Percentiles rank a stretch among this genome's conserved stretches.
Evolutionary conservation across 768 basidiomycete genomes (phyloP).

Genomic region (Russula olivacea): DNA sequence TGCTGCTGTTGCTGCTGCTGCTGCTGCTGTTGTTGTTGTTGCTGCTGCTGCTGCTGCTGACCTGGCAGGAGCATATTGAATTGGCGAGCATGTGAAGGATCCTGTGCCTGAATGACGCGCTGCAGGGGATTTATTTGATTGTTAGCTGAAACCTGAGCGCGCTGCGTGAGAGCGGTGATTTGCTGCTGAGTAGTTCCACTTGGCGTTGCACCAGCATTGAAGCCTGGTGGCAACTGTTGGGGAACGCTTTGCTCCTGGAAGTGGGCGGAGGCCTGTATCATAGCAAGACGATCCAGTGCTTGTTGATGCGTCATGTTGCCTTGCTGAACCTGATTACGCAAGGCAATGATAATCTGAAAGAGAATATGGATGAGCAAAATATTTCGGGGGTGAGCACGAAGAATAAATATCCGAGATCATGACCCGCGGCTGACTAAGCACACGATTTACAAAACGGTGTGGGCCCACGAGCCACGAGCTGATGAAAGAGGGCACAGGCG

Average conservation of each 20-base stretch:
- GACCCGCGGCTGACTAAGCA: conserved; percentile 19
- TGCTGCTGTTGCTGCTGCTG: conserved; percentile 6
- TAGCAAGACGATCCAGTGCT: conserved; percentile 9
- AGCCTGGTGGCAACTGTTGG: conserved; percentile 11
- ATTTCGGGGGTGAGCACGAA: neutral
- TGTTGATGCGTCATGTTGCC: conserved; percentile 8
- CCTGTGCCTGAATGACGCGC: conserved; percentile 10
- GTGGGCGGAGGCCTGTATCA: neutral
- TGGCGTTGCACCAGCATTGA: neutral
- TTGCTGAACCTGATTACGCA: conserved; percentile 1
- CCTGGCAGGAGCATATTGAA: neutral
- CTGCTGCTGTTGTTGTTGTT: too few species aligned
- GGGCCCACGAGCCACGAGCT: conserved; percentile 17
- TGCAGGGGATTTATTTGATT: conserved; percentile 12
- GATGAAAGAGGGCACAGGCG: conserved; percentile 6
- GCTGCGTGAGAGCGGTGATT: conserved; percentile 9
- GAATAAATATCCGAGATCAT: neutral
- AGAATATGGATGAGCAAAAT: conserved; percentile 1
- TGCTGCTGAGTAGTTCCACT: conserved; percentile 9
- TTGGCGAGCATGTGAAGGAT: conserved; percentile 4
- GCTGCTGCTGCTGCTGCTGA: too few species aligned
- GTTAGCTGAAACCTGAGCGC: neutral
- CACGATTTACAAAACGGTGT: conserved; percentile 18
- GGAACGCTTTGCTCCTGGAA: conserved; percentile 10
- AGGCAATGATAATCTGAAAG: neutral